phyloP scores from a whole-genome alignment of 2,329 filamentous ascomycete genomes.

The Bipolaris bicolor region DNA sequence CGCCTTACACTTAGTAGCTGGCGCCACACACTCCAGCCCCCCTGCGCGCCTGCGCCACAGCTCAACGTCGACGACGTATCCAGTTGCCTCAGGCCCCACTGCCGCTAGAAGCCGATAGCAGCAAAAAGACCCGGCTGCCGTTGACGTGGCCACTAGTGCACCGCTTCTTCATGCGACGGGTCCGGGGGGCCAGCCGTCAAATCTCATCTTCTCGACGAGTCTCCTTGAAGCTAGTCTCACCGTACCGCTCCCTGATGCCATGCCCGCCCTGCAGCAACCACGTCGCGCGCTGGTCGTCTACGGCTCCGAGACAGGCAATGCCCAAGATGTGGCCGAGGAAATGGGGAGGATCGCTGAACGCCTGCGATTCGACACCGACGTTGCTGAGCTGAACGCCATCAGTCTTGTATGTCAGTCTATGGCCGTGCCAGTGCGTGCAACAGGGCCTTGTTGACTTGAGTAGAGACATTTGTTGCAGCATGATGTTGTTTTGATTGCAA shows the following conservation, averaged over 20 bases:
- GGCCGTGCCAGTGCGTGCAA: neutral
- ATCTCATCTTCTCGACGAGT: conserved; percentile 11
- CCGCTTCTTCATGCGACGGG: conserved; percentile 26
- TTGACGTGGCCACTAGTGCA: conserved; percentile 39
- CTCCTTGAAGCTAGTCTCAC: conserved; percentile 29
- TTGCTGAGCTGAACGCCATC: conserved; percentile 78
- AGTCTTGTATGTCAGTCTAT: conserved; percentile 67
- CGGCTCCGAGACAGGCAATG: conserved; percentile 93
- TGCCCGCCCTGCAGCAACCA: conserved; percentile 11
- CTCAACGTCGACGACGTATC: neutral
- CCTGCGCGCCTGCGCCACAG: conserved; percentile 7
- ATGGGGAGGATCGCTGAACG: conserved; percentile 76
- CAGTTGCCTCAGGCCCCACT: conserved; percentile 13
- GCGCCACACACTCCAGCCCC: conserved; percentile 1
- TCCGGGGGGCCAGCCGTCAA: conserved; percentile 28
- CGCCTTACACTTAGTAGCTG: neutral
- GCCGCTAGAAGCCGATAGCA: conserved; percentile 28
- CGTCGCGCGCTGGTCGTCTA: conserved; percentile 76
- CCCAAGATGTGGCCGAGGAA: conserved; percentile 88
- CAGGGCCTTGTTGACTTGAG: conserved; percentile 13
- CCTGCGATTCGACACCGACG: conserved; percentile 75
- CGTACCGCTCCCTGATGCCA: conserved; percentile 15
- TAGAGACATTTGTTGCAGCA: conserved; percentile 54
- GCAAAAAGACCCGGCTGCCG: conserved; percentile 30
- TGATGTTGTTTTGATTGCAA: conserved; percentile 73